A percentile compares a stretch with the other conserved stretches of the same genome.
phyloP scores from a whole-genome alignment of 176 grass and related monocot species.

The Aegilops tauschii region DNA sequence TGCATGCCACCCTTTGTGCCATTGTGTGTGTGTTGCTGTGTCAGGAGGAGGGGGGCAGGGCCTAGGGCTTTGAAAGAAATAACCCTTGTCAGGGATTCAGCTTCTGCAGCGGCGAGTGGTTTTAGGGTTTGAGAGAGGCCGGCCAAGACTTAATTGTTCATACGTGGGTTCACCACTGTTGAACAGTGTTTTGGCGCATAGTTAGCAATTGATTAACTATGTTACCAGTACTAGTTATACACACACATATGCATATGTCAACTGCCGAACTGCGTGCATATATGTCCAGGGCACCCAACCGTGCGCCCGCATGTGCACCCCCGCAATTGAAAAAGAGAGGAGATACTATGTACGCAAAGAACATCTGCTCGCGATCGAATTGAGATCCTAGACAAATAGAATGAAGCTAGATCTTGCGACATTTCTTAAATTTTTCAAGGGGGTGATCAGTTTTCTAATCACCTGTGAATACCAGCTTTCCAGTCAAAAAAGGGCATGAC shows the following conservation, averaged over 20 bases:
- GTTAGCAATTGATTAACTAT: neutral
- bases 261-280: constrained; percentile 22
- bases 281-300: constrained; percentile 14
- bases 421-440: constrained; percentile 36
- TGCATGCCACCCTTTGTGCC: neutral
- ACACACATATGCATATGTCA: constrained; percentile 41
- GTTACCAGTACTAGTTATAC: neutral
- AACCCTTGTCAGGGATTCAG: constrained; percentile 30
- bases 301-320: constrained; percentile 33
- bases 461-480: constrained; percentile 30
- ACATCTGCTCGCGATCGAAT: constrained; percentile 41
- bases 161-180: constrained; percentile 13
- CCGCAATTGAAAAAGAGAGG: constrained; percentile 27
- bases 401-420: constrained; percentile 45
- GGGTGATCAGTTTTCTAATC: constrained; percentile 20
- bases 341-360: constrained; percentile 20
- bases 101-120: constrained; percentile 29
- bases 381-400: constrained; percentile 60
- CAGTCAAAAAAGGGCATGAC: constrained; percentile 47
- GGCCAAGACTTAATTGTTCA: constrained; percentile 17
- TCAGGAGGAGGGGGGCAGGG: constrained; percentile 7
- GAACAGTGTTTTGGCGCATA: constrained; percentile 48
- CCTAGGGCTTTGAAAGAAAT: constrained; percentile 21
- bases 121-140: constrained; percentile 28
- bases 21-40: constrained; percentile 13